Conservation (phyloP, 768 basidiomycete species). For the Phanerochaete sordida region DNA sequence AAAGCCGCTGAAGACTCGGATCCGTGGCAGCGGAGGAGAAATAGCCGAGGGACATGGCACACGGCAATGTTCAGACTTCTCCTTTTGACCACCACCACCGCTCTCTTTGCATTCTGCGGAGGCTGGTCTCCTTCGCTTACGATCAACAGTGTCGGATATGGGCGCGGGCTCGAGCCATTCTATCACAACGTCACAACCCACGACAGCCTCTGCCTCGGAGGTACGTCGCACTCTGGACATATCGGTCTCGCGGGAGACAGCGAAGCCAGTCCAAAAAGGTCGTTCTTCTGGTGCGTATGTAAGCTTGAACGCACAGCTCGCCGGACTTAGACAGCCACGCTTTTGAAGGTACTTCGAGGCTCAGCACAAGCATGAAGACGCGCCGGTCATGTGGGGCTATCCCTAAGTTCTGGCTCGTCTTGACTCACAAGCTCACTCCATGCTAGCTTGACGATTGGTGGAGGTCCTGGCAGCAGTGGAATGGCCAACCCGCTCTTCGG, state of each 20-base stretch:
- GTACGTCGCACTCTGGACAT: conserved; percentile 24
- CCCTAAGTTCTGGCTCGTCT: too few species aligned
- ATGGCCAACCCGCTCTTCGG: conserved; percentile 25
- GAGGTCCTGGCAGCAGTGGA: conserved; percentile 32
- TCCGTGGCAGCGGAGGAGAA: neutral
- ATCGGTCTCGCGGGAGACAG: conserved; percentile 30
- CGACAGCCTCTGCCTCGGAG: conserved; percentile 4
- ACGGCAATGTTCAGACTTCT: neutral
- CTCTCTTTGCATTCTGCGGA: neutral
- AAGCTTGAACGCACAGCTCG: neutral
- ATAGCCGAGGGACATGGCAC: neutral
- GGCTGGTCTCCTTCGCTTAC: neutral
- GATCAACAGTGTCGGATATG: too few species aligned
- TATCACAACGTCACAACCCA: conserved; percentile 1
- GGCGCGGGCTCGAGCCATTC: neutral
- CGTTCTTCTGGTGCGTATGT: conserved; percentile 14
- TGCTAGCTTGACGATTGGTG: conserved; percentile 30
- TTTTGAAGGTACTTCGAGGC: conserved; percentile 30
- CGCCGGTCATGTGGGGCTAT: conserved; percentile 34
- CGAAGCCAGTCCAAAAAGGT: conserved; percentile 17
- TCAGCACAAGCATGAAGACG: conserved; percentile 23
- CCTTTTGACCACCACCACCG: neutral
- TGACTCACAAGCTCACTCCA: too few species aligned
- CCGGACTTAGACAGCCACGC: neutral
- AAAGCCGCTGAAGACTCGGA: neutral